phyloP scores from a whole-genome alignment of 805 yeast species.

The Teunomyces kruisii region DNA sequence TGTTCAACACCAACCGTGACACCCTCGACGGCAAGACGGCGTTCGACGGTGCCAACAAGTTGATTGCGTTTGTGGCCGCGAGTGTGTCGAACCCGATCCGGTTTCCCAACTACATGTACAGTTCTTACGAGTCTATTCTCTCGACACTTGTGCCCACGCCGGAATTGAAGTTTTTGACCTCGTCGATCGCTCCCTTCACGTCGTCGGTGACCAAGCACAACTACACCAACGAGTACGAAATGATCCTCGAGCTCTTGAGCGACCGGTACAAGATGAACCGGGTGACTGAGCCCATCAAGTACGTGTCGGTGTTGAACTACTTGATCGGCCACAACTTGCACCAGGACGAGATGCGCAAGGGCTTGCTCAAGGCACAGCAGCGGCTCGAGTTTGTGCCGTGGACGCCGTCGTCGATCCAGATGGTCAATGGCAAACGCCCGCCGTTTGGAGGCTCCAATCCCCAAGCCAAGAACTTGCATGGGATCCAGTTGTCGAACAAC shows the following conservation, averaged over 20 bases:
- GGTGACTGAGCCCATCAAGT: constrained; percentile 42
- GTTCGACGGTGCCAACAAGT: constrained; percentile 76
- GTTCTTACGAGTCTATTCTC: constrained; percentile 75
- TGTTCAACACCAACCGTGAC: constrained; percentile 10
- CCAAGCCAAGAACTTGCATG: constrained; percentile 45
- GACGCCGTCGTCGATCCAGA: constrained; percentile 76
- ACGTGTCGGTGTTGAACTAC: constrained; percentile 70
- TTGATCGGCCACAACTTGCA: constrained; percentile 61
- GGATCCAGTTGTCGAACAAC: constrained; percentile 81
- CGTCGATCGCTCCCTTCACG: constrained; percentile 43
- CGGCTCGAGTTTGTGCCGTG: constrained; percentile 80
- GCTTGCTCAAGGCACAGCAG: constrained; percentile 59
- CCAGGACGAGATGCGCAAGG: constrained; percentile 71
- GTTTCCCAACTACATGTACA: constrained; percentile 90
- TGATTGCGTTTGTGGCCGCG: constrained; percentile 82
- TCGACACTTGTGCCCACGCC: constrained; percentile 87
- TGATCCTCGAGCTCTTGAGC: constrained; percentile 76
- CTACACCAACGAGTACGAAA: constrained; percentile 79
- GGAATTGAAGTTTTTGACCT: constrained; percentile 62
- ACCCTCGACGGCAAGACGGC: constrained; percentile 49
- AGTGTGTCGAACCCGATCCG: constrained; percentile 84
- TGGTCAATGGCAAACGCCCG: constrained; percentile 74
- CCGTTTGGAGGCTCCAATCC: constrained; percentile 50
- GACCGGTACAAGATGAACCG: constrained; percentile 73
- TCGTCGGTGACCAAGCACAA: constrained; percentile 48